Evolutionary conservation across 441 rosid species (phyloP), one percentile per base, ranked within the genome.

Genomic region (Erodium texanum): DNA sequence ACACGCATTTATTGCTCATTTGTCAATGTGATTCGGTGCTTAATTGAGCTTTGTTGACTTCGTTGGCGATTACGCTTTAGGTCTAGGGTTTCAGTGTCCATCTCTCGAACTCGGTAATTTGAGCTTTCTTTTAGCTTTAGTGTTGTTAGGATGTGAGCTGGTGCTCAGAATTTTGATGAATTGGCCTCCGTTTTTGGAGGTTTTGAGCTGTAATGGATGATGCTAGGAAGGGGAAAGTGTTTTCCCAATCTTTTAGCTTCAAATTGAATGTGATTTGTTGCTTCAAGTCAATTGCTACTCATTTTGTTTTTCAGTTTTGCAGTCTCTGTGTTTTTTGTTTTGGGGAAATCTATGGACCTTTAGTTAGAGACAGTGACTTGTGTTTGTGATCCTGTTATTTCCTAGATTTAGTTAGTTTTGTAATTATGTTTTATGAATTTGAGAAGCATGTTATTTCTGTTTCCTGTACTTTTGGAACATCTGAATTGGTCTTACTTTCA

Each of bases 11-110:
- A 5, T 23, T 14, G 19, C 48, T 12, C 54, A 11, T 27, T 16
- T 24, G 24, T 29, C 38, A 23, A 59, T 59, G 62, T 56, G 16
- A 12, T 59, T 59, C 64, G 64, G 64, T 59, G 64, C 64, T 23
- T 23, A 59, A 59, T 59, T 59, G n/a, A 23, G 7, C 22, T 59
- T 59, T 59, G 32, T 22, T 59, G 32, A 65, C 38, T 66, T 38
- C 72, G 54, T 68, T 18, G 74, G 67, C 67, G 77, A 73, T 20
- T 59, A 59, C 10, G 64, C 64, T 23, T 23, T 59, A 14, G 32
- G 15, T 11, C 22, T 59, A 59, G 64, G 64, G 64, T 59, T 59
- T 59, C 64, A 23, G 64, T 14, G 9, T 23, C 64, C 23, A 0
- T 23, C 27, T 11, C 41, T 34, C 41, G 41, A 7, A 34, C 41